A percentile compares a stretch with the other conserved stretches of the same genome.
phyloP scores from a whole-genome alignment of 495 filamentous ascomycete genomes.

The Beverwykella pulmonaria region DNA sequence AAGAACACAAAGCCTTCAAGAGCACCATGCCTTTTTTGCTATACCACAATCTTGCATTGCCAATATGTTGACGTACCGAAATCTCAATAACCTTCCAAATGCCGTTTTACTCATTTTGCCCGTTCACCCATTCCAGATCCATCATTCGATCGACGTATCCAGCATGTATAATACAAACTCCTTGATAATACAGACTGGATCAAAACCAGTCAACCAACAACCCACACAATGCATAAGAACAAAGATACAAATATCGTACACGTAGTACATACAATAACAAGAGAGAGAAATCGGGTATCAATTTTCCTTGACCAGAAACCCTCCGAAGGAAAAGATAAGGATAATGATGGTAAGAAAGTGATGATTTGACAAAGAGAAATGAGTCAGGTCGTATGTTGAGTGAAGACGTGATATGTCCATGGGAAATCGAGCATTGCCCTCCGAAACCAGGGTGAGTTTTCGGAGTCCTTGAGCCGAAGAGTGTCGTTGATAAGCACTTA shows the following conservation, averaged over 20 bases:
- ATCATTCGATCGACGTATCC: no score
- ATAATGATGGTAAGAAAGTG: not conserved
- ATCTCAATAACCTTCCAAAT: no score
- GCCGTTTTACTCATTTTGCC: not conserved
- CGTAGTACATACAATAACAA: not conserved
- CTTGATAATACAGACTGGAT: not conserved
- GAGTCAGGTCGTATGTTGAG: not conserved
- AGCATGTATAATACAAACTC: no score
- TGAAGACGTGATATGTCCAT: not conserved
- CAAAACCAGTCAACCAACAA: not conserved
- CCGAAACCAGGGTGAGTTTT: not conserved
- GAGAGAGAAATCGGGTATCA: slow-evolving; percentile 14
- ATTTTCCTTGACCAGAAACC: slow-evolving; percentile 2
- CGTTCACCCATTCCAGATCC: no score
- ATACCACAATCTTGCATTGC: not conserved
- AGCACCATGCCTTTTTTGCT: not conserved
- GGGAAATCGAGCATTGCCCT: not conserved
- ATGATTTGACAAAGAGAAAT: not conserved
- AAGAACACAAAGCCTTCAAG: not conserved
- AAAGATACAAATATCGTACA: not conserved
- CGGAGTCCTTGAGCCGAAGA: not conserved
- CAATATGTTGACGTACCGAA: no score
- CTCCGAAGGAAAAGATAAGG: not conserved
- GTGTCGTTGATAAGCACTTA: slow-evolving; percentile 5
- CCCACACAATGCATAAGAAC: not conserved